phyloP scores from a whole-genome alignment of 169 alveolate species.

The Eimeria necatrix region DNA sequence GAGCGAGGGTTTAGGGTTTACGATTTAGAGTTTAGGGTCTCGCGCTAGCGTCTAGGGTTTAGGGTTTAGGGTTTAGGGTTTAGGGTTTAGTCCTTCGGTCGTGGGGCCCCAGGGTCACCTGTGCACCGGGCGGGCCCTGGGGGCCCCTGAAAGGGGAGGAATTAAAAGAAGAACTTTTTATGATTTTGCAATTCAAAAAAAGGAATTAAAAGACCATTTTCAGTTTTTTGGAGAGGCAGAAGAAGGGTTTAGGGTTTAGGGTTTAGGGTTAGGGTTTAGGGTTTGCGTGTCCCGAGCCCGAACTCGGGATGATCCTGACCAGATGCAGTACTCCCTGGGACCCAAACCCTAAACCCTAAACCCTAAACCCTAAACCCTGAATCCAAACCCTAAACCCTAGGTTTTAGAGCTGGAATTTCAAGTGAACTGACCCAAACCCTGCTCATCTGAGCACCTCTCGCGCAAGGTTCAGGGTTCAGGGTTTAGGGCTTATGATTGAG shows the following conservation, averaged over 20 bases:
- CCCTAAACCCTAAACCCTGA: background rate
- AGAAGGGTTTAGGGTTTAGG: background rate
- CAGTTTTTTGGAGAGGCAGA: background rate
- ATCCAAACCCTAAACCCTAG: background rate
- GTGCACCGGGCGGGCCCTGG: slow-evolving; percentile 27
- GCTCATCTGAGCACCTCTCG: no score
- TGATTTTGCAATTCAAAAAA: background rate
- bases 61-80: slow-evolving; percentile 10
- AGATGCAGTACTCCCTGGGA: background rate
- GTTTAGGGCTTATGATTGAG: no score
- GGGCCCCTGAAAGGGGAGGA: no score
- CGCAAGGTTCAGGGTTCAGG: no score
- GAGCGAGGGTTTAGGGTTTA: background rate
- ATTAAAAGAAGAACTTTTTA: no score
- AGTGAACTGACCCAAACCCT: background rate
- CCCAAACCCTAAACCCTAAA: slow-evolving; percentile 50
- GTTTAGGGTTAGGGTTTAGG: slow-evolving; percentile 42
- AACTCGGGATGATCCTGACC: background rate
- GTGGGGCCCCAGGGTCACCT: slow-evolving; percentile 20
- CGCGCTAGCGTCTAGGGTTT: background rate
- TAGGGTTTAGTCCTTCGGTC: background rate
- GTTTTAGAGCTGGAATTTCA: background rate
- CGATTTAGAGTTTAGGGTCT: background rate
- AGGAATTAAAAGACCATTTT: background rate
- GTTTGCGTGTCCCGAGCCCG: background rate